Base-by-base conservation (phyloP, 305 asterid species). In the Caryopteris hybrid region DNA sequence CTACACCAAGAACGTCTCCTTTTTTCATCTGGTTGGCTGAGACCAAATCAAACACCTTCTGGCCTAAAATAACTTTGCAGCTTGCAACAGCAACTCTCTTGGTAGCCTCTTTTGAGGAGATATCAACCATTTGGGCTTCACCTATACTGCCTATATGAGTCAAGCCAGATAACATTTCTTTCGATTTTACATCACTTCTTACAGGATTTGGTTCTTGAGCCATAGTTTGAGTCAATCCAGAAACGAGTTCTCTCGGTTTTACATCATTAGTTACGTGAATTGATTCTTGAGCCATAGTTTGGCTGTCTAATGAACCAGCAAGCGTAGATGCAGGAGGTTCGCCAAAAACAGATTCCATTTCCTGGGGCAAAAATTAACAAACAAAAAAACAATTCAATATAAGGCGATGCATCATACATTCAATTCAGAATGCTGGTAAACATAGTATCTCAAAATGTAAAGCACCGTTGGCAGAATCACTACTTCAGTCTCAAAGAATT, bases 281-380 rank as follows among this genome's bases (percentile, higher is more conserved):
- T 23, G 76, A 42, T 20, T 78, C 91, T 23, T 72, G 72, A 17
- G 73, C 50, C 38, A 72, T 41, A 52, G 68, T 47, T 53, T 65
- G 84, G 72, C 71, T 74, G 46, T 76, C 82, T 50, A 36, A 12
- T 29, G 96, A 82, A 69, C 83, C 78, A 12, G 75, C 56, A 69
- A 77, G 79, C 72, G 84, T 54, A 20, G 87, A 78, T 41, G 95
- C 67, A 23, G 93, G 96, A 64, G 95, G 85, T 64, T 77, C 89
- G n/a, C 99, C 97, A 70, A 91, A 91, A 22, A 94, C 87, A 39
- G 74, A 87, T 75, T 94, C 96, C 95, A 94, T 89, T 84, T 91
- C 96, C 97, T 87, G 75, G 14, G 48, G 67, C 23, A 66, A 76
- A 64, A 29, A 67, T n/a, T 7, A 17, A 36, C 43, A 42, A 38